These are phyloP conservation scores for Ilyonectria robusta DNA, from an alignment of 2,329 filamentous ascomycete species.

Conservation along the genomic window DNA sequence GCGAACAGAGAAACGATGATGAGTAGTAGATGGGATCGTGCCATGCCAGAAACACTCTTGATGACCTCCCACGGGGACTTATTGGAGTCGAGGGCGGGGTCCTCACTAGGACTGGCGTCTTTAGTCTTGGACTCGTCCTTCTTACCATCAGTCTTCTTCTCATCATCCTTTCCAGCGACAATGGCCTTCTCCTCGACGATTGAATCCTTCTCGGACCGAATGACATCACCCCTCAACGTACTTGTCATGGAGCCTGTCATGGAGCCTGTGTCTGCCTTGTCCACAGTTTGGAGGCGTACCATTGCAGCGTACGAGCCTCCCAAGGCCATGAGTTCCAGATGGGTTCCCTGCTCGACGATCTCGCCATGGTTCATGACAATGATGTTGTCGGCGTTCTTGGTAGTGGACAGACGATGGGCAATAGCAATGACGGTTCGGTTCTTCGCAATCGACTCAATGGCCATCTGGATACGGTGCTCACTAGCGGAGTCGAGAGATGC, in stretches of 20 bases:
- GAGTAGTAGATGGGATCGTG: slow-evolving; percentile 56
- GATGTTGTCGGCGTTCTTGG: slow-evolving; percentile 76
- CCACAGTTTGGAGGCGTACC: slow-evolving; percentile 60
- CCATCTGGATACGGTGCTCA: slow-evolving; percentile 68
- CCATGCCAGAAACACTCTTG: slow-evolving; percentile 54
- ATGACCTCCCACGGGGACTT: slow-evolving; percentile 58
- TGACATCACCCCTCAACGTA: slow-evolving; percentile 58
- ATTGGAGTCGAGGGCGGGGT: slow-evolving; percentile 57
- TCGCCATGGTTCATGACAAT: slow-evolving; percentile 74
- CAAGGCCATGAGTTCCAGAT: slow-evolving; percentile 69
- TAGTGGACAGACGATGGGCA: slow-evolving; percentile 73
- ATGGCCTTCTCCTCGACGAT: slow-evolving; percentile 51
- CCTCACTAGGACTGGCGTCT: slow-evolving; percentile 49
- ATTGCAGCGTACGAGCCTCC: slow-evolving; percentile 67
- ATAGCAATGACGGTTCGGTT: slow-evolving; percentile 77
- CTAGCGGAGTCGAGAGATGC: slow-evolving; percentile 71
- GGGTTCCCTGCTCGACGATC: slow-evolving; percentile 75
- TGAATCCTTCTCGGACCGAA: slow-evolving; percentile 55
- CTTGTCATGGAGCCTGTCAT: slow-evolving; percentile 50
- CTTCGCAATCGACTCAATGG: slow-evolving; percentile 61
- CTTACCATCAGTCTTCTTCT: slow-evolving; percentile 55
- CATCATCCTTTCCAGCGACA: slow-evolving; percentile 49
- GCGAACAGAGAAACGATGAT: slow-evolving; percentile 59
- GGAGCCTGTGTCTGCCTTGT: slow-evolving; percentile 50
- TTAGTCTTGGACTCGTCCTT: slow-evolving; percentile 53